A percentile compares a stretch with the other conserved stretches of the same genome.
These are phyloP conservation scores for Rhytidiadelphus loreus DNA, from an alignment of 225 moss, liverwort and hornwort genomes.

Conservation along the genomic window DNA sequence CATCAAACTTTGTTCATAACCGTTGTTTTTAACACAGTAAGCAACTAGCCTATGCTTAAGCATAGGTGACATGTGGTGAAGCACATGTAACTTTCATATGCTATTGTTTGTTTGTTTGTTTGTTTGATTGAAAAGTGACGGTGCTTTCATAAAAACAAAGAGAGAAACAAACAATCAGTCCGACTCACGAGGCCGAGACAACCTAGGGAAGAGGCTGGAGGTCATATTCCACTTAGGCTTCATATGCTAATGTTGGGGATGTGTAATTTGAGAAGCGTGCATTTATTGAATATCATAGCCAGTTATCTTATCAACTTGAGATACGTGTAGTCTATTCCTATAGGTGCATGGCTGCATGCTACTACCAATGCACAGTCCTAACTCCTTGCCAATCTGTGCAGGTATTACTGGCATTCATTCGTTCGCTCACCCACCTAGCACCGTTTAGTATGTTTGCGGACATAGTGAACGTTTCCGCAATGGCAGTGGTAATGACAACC, in stretches of 20 bases:
- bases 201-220: no score
- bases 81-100: neutral
- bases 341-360: neutral
- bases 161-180: no score
- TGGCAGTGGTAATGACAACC: constrained; percentile 69
- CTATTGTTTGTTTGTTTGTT: neutral
- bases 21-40: neutral
- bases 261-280: neutral
- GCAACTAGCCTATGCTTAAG: no score
- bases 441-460: constrained; percentile 89
- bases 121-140: no score
- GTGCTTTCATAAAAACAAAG: no score
- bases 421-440: constrained; percentile 72
- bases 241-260: neutral
- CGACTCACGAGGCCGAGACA: no score
- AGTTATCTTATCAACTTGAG: neutral
- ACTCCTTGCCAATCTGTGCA: constrained; percentile 13
- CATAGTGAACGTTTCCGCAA: constrained; percentile 54
- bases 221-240: neutral
- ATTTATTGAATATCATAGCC: neutral
- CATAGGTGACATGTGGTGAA: no score
- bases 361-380: neutral
- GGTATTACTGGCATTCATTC: constrained; percentile 63
- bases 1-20: neutral
- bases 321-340: neutral